Conservation (phyloP, 768 basidiomycete genomes). For the Cyathus striatus region DNA sequence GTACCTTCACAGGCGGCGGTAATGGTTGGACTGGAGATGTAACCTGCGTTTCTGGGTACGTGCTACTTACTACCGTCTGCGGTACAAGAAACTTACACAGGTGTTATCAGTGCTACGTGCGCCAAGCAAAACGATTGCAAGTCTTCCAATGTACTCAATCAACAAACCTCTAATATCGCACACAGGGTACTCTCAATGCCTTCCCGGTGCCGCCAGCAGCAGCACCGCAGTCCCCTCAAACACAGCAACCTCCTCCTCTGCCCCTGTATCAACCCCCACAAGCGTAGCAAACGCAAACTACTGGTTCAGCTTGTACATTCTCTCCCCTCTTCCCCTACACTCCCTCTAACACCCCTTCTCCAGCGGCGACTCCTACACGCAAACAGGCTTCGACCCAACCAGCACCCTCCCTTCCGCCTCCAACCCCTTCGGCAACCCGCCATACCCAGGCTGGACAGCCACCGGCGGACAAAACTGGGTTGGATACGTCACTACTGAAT, state of each 20-base stretch:
- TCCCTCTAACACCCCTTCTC: neutral
- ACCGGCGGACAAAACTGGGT: constrained; percentile 60
- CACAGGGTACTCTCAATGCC: constrained; percentile 36
- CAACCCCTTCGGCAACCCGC: constrained; percentile 51
- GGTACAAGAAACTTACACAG: neutral
- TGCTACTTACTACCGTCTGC: neutral
- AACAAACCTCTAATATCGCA: neutral
- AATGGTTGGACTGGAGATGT: constrained; percentile 36
- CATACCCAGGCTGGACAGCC: constrained; percentile 48
- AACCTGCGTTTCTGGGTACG: constrained; percentile 34
- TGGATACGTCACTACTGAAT: constrained; percentile 43
- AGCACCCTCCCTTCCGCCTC: constrained; percentile 35
- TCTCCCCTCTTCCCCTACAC: neutral
- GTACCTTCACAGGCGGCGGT: constrained; percentile 28
- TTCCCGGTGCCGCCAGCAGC: constrained; percentile 17
- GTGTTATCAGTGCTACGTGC: constrained; percentile 12
- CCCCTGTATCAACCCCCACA: constrained; percentile 2
- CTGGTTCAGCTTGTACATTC: constrained; percentile 54
- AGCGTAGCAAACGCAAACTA: constrained; percentile 23
- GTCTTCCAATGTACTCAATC: constrained; percentile 3
- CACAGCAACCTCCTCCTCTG: neutral
- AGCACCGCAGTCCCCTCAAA: neutral
- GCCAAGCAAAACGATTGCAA: constrained; percentile 21
- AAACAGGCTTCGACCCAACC: constrained; percentile 43
- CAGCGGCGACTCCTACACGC: constrained; percentile 57